Conservation (phyloP, 352 stramenopile species). For the Globisporangium nagaii region DNA sequence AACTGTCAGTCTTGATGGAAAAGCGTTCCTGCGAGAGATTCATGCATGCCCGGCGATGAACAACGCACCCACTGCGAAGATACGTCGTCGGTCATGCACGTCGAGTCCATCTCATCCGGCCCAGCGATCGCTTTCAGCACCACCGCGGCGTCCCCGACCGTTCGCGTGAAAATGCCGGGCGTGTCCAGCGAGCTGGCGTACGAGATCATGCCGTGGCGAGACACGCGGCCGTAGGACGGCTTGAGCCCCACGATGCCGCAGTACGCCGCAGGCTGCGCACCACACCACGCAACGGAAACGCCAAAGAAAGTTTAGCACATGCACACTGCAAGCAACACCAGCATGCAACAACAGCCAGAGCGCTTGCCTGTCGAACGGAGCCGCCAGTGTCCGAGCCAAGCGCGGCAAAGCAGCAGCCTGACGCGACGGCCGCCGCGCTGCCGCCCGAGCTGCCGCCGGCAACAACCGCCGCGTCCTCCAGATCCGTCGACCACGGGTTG, state of each 20-base stretch:
- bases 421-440: constrained; percentile 90
- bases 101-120: constrained; percentile 80
- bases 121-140: constrained; percentile 81
- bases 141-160: constrained; percentile 73
- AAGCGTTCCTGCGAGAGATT: too few relatives aligned
- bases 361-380: constrained; percentile 89
- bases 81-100: constrained; percentile 45
- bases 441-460: constrained; percentile 93
- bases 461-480: constrained; percentile 52
- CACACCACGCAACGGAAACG: too few relatives aligned
- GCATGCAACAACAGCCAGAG: neutral
- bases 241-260: constrained; percentile 96
- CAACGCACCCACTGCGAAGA: constrained; percentile 51
- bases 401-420: constrained; percentile 88
- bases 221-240: constrained; percentile 96
- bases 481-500: constrained; percentile 82
- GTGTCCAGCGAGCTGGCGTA: constrained; percentile 97
- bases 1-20: too few relatives aligned
- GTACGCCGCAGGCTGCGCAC: constrained; percentile 94
- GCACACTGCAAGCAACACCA: neutral
- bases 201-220: constrained; percentile 93
- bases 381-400: constrained; percentile 97
- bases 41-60: neutral
- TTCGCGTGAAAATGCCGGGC: constrained; percentile 90
- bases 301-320: too few relatives aligned